phyloP scores from a whole-genome alignment of 306 rosid species.

The Hylodesmum podocarpum region DNA sequence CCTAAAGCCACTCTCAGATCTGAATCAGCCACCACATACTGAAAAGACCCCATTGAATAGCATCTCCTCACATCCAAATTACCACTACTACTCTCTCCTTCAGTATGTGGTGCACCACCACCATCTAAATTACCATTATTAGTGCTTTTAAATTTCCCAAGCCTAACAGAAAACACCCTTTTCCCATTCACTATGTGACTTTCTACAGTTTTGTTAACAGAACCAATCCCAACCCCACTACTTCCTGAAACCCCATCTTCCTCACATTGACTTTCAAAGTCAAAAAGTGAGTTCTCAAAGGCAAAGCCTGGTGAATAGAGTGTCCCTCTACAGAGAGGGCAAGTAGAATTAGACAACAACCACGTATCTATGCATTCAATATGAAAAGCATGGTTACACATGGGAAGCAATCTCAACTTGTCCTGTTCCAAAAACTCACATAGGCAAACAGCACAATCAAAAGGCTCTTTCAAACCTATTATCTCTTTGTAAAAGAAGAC shows the following conservation, averaged over 20 bases:
- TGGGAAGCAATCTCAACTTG: constrained; percentile 75
- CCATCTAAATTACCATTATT: constrained; percentile 46
- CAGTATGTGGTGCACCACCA: constrained; percentile 42
- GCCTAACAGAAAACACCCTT: constrained; percentile 82
- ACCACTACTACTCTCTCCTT: constrained; percentile 71
- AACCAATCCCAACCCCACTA: constrained; percentile 33
- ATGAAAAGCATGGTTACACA: constrained; percentile 93
- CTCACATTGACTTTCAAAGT: constrained; percentile 56
- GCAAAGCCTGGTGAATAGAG: constrained; percentile 62
- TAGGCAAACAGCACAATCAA: constrained; percentile 94
- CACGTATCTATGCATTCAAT: constrained; percentile 91
- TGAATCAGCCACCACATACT: constrained; percentile 82
- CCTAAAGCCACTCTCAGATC: constrained; percentile 72
- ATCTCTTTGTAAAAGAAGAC: constrained; percentile 76
- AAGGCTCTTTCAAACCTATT: constrained; percentile 72
- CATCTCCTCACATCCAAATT: constrained; percentile 89
- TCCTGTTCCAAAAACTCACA: constrained; percentile 85
- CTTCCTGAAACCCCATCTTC: constrained; percentile 52
- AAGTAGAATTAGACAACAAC: constrained; percentile 88
- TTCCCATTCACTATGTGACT: constrained; percentile 55
- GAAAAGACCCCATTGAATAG: constrained; percentile 92
- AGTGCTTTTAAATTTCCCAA: constrained; percentile 74
- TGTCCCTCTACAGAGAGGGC: constrained; percentile 92
- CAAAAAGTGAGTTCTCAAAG: constrained; percentile 56
- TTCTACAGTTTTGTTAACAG: constrained; percentile 52